phyloP scores from a whole-genome alignment of 495 filamentous ascomycete genomes.

The Sabuloglossum arenarium region DNA sequence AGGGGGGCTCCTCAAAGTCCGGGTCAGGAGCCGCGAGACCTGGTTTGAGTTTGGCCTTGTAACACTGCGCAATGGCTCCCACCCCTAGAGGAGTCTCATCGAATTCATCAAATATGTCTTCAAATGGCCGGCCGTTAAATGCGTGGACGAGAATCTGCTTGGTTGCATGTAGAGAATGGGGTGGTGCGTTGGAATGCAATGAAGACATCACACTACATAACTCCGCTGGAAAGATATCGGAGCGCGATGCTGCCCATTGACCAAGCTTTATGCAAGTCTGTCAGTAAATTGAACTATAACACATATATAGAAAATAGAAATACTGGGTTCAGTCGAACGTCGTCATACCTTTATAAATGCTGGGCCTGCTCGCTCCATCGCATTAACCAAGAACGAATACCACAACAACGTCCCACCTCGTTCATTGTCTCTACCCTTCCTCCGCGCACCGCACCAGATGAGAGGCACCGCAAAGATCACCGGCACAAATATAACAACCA shows the following conservation, averaged over 20 bases:
- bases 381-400: slow-evolving; percentile 71
- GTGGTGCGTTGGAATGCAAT: slow-evolving; percentile 82
- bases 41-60: slow-evolving; percentile 80
- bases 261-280: slow-evolving; percentile 40
- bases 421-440: slow-evolving; percentile 41
- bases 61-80: slow-evolving; percentile 94
- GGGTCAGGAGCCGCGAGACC: slow-evolving; percentile 45
- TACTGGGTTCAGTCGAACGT: not conserved
- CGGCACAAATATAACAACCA: slow-evolving; percentile 77
- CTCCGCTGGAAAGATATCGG: slow-evolving; percentile 91
- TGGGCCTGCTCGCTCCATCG: slow-evolving; percentile 87
- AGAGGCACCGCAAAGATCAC: slow-evolving; percentile 61
- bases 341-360: slow-evolving; percentile 81
- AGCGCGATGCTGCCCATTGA: slow-evolving; percentile 95
- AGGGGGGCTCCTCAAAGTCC: slow-evolving; percentile 24
- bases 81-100: slow-evolving; percentile 78
- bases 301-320: not conserved
- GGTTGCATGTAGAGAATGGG: slow-evolving; percentile 66
- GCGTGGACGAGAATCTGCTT: slow-evolving; percentile 59
- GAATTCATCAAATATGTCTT: slow-evolving; percentile 95
- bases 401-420: slow-evolving; percentile 76
- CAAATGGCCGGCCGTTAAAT: slow-evolving; percentile 58
- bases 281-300: not conserved
- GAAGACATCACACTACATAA: slow-evolving; percentile 88
- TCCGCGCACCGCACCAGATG: slow-evolving; percentile 52